These are phyloP conservation scores for Ceratocystiopsis brevicomis DNA, from an alignment of 2,329 filamentous ascomycete species.

Conservation along the genomic window DNA sequence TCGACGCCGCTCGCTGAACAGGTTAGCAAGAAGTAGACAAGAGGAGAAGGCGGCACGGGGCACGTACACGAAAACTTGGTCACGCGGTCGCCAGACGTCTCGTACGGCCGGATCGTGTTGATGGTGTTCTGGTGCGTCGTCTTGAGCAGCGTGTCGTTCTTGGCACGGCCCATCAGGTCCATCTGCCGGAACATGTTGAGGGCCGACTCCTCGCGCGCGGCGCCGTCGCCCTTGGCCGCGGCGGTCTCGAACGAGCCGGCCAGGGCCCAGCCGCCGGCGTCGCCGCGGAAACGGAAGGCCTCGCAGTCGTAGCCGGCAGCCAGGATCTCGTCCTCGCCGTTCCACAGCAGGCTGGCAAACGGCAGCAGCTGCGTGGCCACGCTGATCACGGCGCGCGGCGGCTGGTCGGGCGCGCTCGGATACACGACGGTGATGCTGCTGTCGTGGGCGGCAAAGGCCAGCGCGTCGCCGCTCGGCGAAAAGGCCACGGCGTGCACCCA, in stretches of 20 bases:
- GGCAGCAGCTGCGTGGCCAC: slow-evolving; percentile 79
- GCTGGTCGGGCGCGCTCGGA: slow-evolving; percentile 74
- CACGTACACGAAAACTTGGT: slow-evolving; percentile 73
- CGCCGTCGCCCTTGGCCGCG: slow-evolving; percentile 36
- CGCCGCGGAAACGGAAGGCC: slow-evolving; percentile 73
- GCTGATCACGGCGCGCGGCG: slow-evolving; percentile 75
- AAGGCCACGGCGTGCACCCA: slow-evolving; percentile 93
- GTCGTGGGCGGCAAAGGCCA: slow-evolving; percentile 88
- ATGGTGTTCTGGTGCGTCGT: slow-evolving; percentile 96
- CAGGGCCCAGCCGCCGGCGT: slow-evolving; percentile 64
- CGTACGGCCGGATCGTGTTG: slow-evolving; percentile 61
- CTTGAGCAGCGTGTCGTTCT: slow-evolving; percentile 84
- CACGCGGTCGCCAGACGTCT: slow-evolving; percentile 43
- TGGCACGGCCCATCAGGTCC: slow-evolving; percentile 86
- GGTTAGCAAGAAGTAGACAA: not conserved
- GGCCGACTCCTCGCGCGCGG: slow-evolving; percentile 70
- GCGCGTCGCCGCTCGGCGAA: slow-evolving; percentile 77
- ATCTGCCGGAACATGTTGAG: slow-evolving; percentile 98
- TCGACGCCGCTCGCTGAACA: slow-evolving; percentile 61
- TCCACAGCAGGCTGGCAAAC: slow-evolving; percentile 88
- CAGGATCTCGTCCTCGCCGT: slow-evolving; percentile 77
- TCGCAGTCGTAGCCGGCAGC: slow-evolving; percentile 84
- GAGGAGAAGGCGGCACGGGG: too few species aligned
- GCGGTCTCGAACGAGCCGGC: slow-evolving; percentile 65
- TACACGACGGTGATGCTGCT: slow-evolving; percentile 95